These are phyloP conservation scores for Vitis hybrid DNA, from an alignment of 177 flowering plant species.

Conservation along the genomic window DNA sequence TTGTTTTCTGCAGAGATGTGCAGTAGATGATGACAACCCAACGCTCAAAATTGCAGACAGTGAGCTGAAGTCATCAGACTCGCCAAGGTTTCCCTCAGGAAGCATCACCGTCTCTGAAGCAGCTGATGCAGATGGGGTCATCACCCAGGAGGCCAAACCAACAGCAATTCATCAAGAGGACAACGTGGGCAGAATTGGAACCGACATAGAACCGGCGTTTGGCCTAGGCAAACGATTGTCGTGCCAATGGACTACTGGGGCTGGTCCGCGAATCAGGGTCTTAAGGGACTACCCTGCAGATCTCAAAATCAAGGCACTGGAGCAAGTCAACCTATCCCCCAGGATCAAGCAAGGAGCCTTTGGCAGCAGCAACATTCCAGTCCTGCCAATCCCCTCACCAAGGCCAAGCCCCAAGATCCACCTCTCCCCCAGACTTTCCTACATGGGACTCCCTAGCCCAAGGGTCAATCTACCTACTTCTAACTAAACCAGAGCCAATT, in stretches of 20 bases:
- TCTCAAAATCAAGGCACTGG: slow-evolving; percentile 37
- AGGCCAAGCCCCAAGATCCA: slow-evolving; percentile 30
- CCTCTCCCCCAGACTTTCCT: slow-evolving; percentile 26
- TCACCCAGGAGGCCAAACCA: background rate
- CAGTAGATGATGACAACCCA: slow-evolving; percentile 29
- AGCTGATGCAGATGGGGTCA: background rate
- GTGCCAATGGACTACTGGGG: slow-evolving; percentile 27
- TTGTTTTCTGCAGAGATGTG: slow-evolving; percentile 15
- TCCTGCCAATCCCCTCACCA: slow-evolving; percentile 30
- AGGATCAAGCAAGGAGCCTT: slow-evolving; percentile 7
- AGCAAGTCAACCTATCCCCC: slow-evolving; percentile 41
- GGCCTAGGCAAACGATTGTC: slow-evolving; percentile 5
- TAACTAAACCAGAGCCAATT: too few species aligned
- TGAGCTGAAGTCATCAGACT: background rate
- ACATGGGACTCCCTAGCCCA: slow-evolving; percentile 30
- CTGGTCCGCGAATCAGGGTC: slow-evolving; percentile 36
- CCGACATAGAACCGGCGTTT: background rate
- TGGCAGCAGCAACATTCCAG: background rate
- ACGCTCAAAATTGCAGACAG: background rate
- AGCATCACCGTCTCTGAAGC: background rate
- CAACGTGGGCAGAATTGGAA: background rate
- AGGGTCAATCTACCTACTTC: background rate
- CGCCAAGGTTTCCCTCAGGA: too few species aligned
- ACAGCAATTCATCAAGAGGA: background rate
- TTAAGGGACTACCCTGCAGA: slow-evolving; percentile 43